A percentile compares a stretch with the other conserved stretches of the same genome.
Conservation (phyloP, 805 yeast species). For the Cyberlindnera japonica region DNA sequence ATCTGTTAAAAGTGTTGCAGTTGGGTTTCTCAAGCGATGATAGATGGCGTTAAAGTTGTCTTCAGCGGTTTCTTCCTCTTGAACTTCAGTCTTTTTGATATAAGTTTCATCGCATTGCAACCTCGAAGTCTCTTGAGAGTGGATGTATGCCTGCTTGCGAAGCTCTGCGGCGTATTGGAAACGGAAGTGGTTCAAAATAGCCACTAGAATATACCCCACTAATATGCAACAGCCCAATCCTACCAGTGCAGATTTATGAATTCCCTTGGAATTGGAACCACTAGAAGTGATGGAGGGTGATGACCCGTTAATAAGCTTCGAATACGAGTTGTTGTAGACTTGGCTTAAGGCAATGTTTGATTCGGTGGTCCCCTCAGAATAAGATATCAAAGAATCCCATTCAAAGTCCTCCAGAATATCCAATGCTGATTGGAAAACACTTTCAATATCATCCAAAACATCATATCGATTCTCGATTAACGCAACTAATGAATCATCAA, state of each 20-base stretch:
- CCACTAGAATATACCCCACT: slow-evolving; percentile 6
- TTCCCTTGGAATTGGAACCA: not conserved
- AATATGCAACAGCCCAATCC: slow-evolving; percentile 7
- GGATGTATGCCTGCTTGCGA: slow-evolving; percentile 4
- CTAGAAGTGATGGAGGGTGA: not conserved
- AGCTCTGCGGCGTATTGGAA: slow-evolving; percentile 11
- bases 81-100: not conserved
- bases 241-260: not conserved
- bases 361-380: too few species aligned
- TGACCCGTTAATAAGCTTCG: too few species aligned
- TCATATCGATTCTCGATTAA: slow-evolving; percentile 1
- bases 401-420: not conserved
- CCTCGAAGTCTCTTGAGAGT: not conserved
- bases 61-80: not conserved
- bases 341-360: too few species aligned
- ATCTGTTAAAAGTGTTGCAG: slow-evolving; percentile 9
- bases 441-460: slow-evolving; percentile 1
- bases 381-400: too few species aligned
- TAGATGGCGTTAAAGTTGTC: slow-evolving; percentile 6
- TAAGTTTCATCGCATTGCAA: not conserved
- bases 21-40: slow-evolving; percentile 3
- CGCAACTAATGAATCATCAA: not conserved
- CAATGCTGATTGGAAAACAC: slow-evolving; percentile 1
- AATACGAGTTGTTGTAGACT: too few species aligned
- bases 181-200: slow-evolving; percentile 7